Evolutionary conservation across 225 moss, liverwort and hornwort genomes (phyloP).

Genomic region (Polytrichum formosum): DNA sequence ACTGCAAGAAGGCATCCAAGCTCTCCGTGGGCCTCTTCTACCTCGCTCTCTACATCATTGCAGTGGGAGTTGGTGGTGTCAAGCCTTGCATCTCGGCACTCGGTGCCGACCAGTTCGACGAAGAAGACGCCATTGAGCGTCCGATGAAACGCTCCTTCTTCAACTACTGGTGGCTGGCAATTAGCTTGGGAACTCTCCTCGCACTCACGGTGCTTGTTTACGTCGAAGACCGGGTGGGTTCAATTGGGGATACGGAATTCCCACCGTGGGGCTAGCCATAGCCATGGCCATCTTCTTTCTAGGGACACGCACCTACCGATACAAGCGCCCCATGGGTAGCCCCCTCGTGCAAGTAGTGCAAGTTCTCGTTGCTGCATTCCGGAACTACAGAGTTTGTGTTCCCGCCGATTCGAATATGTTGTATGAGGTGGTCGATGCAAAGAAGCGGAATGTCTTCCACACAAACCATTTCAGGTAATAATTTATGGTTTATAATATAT

Average conservation of each 20-base stretch:
- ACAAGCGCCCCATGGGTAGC: slow-evolving; percentile 47
- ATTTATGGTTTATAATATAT: not conserved
- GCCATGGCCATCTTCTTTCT: slow-evolving; percentile 27
- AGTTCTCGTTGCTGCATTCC: slow-evolving; percentile 47
- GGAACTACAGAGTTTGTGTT: slow-evolving; percentile 21
- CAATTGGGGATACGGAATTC: slow-evolving; percentile 63
- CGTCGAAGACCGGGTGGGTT: slow-evolving; percentile 42
- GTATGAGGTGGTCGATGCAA: slow-evolving; percentile 8
- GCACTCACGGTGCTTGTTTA: slow-evolving; percentile 48
- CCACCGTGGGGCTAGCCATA: slow-evolving; percentile 26
- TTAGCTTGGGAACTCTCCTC: slow-evolving; percentile 23
- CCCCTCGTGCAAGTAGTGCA: slow-evolving; percentile 51
- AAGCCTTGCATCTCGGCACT: slow-evolving; percentile 44
- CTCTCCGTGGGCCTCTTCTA: slow-evolving; percentile 36
- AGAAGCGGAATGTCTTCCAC: slow-evolving; percentile 24
- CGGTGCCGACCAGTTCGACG: slow-evolving; percentile 81
- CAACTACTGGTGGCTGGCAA: slow-evolving; percentile 49
- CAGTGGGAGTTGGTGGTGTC: slow-evolving; percentile 47
- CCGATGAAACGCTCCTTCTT: slow-evolving; percentile 55
- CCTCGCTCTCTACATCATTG: slow-evolving; percentile 46
- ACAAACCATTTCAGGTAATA: slow-evolving; percentile 23
- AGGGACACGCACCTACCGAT: slow-evolving; percentile 28
- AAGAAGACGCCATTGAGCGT: slow-evolving; percentile 40
- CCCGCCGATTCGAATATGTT: slow-evolving; percentile 19
- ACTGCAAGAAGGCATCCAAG: slow-evolving; percentile 34